phyloP scores from a whole-genome alignment of 441 rosid species.

The Gossypium gossypioides region DNA sequence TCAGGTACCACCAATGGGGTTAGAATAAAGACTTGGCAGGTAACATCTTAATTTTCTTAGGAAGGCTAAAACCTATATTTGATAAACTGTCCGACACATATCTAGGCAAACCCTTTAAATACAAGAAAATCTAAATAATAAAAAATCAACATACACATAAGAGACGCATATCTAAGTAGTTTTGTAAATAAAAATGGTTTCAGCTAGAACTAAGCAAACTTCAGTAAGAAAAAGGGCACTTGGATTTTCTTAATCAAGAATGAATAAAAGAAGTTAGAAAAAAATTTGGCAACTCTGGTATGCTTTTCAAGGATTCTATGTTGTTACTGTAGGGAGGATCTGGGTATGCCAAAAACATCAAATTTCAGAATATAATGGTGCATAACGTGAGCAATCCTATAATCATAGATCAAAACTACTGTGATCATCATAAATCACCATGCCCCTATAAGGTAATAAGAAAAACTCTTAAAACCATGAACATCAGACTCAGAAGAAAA shows the following conservation, averaged over 20 bases:
- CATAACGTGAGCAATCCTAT: constrained; percentile 49
- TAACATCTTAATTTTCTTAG: constrained; percentile 15
- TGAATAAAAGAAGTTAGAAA: neutral
- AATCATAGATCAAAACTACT: constrained; percentile 54
- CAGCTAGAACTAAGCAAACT: neutral
- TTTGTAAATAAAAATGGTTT: neutral
- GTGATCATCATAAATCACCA: constrained; percentile 34
- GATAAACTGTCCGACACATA: neutral
- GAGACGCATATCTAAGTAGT: neutral
- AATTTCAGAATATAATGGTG: constrained; percentile 39
- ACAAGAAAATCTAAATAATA: neutral
- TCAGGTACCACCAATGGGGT: constrained; percentile 79
- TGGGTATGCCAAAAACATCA: constrained; percentile 49
- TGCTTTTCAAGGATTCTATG: neutral
- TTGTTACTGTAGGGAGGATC: constrained; percentile 47
- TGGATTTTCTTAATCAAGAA: neutral
- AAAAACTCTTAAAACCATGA: neutral
- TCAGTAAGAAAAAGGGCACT: neutral
- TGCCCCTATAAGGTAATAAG: constrained; percentile 42
- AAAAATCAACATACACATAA: neutral
- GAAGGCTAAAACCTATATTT: neutral
- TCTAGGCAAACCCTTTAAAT: neutral
- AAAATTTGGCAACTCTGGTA: neutral
- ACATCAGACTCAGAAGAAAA: neutral
- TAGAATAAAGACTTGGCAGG: constrained; percentile 98